Evolutionary conservation across 2,329 filamentous ascomycete species (phyloP).

Genomic region (Fusarium heterosporum): DNA sequence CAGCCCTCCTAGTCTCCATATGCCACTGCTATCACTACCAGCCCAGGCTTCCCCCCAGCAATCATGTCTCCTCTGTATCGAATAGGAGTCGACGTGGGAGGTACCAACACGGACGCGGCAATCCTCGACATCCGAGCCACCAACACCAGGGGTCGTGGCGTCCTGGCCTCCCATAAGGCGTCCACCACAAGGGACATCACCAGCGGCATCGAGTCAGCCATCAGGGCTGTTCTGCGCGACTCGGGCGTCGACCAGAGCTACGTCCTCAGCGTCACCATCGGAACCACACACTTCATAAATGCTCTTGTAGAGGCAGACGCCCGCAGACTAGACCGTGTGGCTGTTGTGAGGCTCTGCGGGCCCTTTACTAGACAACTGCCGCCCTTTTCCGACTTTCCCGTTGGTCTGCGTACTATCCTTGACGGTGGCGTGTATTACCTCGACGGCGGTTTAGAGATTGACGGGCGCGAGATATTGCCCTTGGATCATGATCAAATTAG

Average conservation of each 20-base stretch:
- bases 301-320: slow-evolving; percentile 61
- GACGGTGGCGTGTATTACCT: slow-evolving; percentile 57
- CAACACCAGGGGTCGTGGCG: slow-evolving; percentile 53
- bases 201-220: slow-evolving; percentile 60
- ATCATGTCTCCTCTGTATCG: slow-evolving; percentile 56
- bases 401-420: slow-evolving; percentile 54
- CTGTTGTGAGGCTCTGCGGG: slow-evolving; percentile 60
- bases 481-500: slow-evolving; percentile 55
- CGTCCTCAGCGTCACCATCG: slow-evolving; percentile 62
- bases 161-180: slow-evolving; percentile 61
- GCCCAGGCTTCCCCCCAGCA: background rate
- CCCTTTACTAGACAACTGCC: slow-evolving; percentile 59
- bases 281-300: slow-evolving; percentile 64
- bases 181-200: slow-evolving; percentile 64
- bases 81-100: slow-evolving; percentile 58
- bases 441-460: slow-evolving; percentile 61
- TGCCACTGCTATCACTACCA: slow-evolving; percentile 9
- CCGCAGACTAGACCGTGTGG: slow-evolving; percentile 57
- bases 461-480: slow-evolving; percentile 58
- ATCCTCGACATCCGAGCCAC: slow-evolving; percentile 57
- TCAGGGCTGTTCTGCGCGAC: slow-evolving; percentile 55
- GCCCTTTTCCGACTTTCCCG: slow-evolving; percentile 60
- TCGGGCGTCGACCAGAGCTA: slow-evolving; percentile 53
- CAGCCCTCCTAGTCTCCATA: background rate
- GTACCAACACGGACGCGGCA: slow-evolving; percentile 59